Percentiles rank a stretch among this genome's conserved stretches.
Conservation (phyloP, 2,329 filamentous ascomycete species). For the Botrytis medusae region DNA sequence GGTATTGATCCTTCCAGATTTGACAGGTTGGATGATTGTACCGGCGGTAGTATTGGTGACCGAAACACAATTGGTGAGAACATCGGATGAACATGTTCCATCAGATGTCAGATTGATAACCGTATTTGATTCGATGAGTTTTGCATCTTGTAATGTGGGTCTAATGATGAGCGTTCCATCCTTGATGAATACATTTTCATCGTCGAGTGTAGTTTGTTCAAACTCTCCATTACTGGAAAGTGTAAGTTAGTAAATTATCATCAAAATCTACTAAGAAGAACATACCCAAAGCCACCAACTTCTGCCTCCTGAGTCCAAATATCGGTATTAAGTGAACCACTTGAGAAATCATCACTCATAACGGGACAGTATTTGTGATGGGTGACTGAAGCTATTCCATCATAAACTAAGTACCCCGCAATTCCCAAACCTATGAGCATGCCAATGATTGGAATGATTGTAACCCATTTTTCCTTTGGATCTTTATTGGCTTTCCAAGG, state of each 20-base stretch:
- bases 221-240: constrained; percentile 72
- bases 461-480: constrained; percentile 82
- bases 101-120: constrained; percentile 66
- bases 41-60: constrained; percentile 75
- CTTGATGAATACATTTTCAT: constrained; percentile 73
- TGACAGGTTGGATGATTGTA: constrained; percentile 73
- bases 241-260: neutral
- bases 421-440: constrained; percentile 67
- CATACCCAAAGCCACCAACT: constrained; percentile 43
- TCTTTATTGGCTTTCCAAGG: constrained; percentile 75
- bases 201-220: constrained; percentile 67
- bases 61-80: constrained; percentile 62
- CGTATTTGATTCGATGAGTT: constrained; percentile 63
- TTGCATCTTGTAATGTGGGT: constrained; percentile 71
- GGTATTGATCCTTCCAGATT: constrained; percentile 76
- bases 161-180: constrained; percentile 71
- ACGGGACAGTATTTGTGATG: constrained; percentile 64
- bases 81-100: constrained; percentile 65
- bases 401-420: constrained; percentile 71
- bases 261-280: constrained; percentile 57
- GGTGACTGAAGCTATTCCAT: constrained; percentile 69
- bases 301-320: constrained; percentile 53
- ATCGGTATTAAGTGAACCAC: constrained; percentile 48
- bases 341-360: constrained; percentile 50
- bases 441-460: constrained; percentile 73